A percentile compares a stretch with the other conserved stretches of the same genome.
phyloP scores from a whole-genome alignment of 2,329 filamentous ascomycete genomes.

The Pseudocercospora fuligena region DNA sequence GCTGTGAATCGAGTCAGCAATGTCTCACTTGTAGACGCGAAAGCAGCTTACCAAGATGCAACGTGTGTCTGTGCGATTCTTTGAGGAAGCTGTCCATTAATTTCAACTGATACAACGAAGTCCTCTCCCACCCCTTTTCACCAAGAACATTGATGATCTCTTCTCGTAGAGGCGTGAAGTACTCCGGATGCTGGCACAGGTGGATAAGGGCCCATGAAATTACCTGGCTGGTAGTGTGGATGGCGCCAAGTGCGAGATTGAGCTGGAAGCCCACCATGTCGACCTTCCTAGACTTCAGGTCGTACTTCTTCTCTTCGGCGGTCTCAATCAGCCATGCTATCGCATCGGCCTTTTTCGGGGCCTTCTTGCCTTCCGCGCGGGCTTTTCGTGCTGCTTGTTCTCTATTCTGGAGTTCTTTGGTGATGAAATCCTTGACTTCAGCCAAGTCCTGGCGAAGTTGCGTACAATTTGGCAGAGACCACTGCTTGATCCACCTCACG shows the following conservation, averaged over 20 bases:
- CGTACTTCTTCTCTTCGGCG: not conserved
- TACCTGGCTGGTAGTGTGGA: constrained; percentile 49
- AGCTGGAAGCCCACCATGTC: not conserved
- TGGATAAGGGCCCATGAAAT: constrained; percentile 28
- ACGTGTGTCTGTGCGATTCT: constrained; percentile 33
- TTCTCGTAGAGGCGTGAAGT: constrained; percentile 33
- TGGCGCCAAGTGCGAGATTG: not conserved
- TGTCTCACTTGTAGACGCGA: not conserved
- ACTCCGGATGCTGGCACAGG: constrained; percentile 32
- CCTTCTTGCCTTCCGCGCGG: not conserved
- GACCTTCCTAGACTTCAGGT: not conserved
- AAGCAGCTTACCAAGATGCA: not conserved
- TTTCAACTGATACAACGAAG: constrained; percentile 34
- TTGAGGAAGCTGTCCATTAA: constrained; percentile 41
- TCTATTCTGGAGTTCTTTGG: not conserved
- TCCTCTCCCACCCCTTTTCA: constrained; percentile 35
- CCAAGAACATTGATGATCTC: constrained; percentile 34
- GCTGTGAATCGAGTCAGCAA: constrained; percentile 19
- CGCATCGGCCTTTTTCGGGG: not conserved
- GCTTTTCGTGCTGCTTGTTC: not conserved
- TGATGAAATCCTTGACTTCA: not conserved
- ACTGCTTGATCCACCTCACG: not conserved
- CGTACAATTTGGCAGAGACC: not conserved
- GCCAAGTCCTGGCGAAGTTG: not conserved
- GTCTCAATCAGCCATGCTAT: not conserved